phyloP scores from a whole-genome alignment of 208 protist species.

The Wallacemonas collosoma region DNA sequence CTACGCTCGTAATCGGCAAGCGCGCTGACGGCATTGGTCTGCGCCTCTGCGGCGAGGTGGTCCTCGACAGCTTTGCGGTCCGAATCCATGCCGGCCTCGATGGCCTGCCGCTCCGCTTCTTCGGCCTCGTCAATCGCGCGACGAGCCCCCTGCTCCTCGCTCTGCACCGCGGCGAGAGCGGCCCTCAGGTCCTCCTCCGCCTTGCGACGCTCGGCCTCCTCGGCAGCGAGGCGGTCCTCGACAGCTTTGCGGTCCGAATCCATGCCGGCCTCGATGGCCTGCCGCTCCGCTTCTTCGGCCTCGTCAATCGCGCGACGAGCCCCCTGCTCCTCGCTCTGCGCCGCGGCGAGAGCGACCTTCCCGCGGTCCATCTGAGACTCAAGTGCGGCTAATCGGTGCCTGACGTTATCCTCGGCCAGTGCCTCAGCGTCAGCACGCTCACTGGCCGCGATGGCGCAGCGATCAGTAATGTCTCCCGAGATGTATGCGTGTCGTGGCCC shows the following conservation, averaged over 20 bases:
- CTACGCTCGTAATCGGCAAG: not conserved
- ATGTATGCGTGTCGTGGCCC: not conserved
- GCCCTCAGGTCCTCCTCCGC: constrained; percentile 11
- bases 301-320: constrained; percentile 11
- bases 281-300: constrained; percentile 16
- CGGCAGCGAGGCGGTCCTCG: constrained; percentile 17
- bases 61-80: not conserved
- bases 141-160: constrained; percentile 1
- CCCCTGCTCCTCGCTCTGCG: constrained; percentile 6
- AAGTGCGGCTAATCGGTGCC: not conserved
- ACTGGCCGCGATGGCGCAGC: not conserved
- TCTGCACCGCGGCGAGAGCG: not conserved
- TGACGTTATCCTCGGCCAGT: not conserved
- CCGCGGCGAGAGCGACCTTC: not conserved
- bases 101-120: not conserved
- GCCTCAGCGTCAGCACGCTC: not conserved
- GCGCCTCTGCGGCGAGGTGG: constrained; percentile 1
- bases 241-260: constrained; percentile 12
- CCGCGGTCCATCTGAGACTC: not conserved
- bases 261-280: constrained; percentile 6
- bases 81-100: constrained; percentile 4
- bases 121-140: constrained; percentile 1
- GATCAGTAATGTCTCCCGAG: not conserved
- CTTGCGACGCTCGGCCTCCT: constrained; percentile 15
- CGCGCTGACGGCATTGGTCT: not conserved